phyloP scores from a whole-genome alignment of 306 rosid species.

The Cercis canadensis region DNA sequence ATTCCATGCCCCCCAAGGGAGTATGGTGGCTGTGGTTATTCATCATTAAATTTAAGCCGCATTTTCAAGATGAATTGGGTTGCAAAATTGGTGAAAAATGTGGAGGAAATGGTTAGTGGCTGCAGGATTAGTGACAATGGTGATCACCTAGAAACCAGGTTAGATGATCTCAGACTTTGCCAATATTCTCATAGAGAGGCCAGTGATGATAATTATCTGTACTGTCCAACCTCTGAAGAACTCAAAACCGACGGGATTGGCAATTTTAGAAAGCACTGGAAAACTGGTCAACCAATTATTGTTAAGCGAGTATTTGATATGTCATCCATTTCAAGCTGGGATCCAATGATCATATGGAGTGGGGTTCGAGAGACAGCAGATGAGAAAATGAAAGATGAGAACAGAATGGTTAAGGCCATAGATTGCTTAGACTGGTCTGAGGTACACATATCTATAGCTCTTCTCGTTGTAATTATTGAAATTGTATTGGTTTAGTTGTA shows the following conservation, averaged over 20 bases:
- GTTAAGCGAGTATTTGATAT: conserved; percentile 81
- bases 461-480: conserved; percentile 32
- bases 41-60: conserved; percentile 74
- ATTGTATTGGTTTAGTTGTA: conserved; percentile 21
- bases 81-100: conserved; percentile 95
- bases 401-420: conserved; percentile 74
- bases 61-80: conserved; percentile 99
- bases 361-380: conserved; percentile 78
- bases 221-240: conserved; percentile 72
- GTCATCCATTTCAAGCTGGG: conserved; percentile 84
- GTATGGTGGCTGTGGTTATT: conserved; percentile 87
- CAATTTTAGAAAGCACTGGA: conserved; percentile 89
- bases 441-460: conserved; percentile 55
- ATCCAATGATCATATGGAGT: conserved; percentile 83
- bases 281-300: conserved; percentile 75
- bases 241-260: conserved; percentile 73
- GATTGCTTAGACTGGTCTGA: conserved; percentile 86
- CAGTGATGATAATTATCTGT: conserved; percentile 68
- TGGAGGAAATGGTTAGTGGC: conserved; percentile 96
- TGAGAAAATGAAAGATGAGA: conserved; percentile 74
- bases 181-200: conserved; percentile 67
- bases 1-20: conserved; percentile 95
- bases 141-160: conserved; percentile 44
- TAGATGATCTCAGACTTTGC: conserved; percentile 52
- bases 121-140: conserved; percentile 59